Conservation (phyloP, 2,329 filamentous ascomycete genomes). For the Setomelanomma holmii region DNA sequence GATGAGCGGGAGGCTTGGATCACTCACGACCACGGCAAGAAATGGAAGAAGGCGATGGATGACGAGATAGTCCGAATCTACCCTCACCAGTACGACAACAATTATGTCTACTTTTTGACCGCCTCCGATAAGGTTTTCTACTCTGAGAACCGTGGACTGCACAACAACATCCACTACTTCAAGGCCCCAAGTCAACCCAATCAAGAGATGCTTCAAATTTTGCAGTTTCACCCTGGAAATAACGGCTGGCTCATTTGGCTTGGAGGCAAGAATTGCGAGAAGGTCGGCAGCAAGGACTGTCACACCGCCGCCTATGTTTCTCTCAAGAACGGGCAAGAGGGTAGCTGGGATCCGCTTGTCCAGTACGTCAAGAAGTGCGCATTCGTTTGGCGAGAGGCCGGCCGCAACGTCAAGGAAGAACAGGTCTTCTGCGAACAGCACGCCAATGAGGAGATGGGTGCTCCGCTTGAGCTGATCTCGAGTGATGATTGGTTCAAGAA, state of each 20-base stretch:
- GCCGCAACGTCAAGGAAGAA: constrained; percentile 63
- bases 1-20: constrained; percentile 70
- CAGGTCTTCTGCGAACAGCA: constrained; percentile 71
- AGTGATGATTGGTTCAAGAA: constrained; percentile 81
- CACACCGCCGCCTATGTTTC: constrained; percentile 78
- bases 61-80: constrained; percentile 75
- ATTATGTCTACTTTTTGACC: constrained; percentile 87
- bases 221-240: constrained; percentile 83
- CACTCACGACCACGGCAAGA: constrained; percentile 86
- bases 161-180: constrained; percentile 73
- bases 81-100: constrained; percentile 81
- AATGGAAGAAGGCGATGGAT: constrained; percentile 76
- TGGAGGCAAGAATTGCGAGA: constrained; percentile 72
- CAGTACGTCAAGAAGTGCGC: constrained; percentile 82
- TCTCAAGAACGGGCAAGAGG: constrained; percentile 73
- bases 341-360: constrained; percentile 73
- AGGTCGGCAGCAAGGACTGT: constrained; percentile 62
- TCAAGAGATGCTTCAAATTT: constrained; percentile 59
- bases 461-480: constrained; percentile 73
- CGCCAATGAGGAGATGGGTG: constrained; percentile 67
- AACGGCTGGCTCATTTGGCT: constrained; percentile 90
- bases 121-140: constrained; percentile 73
- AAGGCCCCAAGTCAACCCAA: constrained; percentile 70
- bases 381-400: constrained; percentile 75
- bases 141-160: constrained; percentile 75